Evolutionary conservation across 2,329 filamentous ascomycete species (phyloP), one percentile per base, ranked within the genome.

Genomic region (Ascochyta pisi): DNA sequence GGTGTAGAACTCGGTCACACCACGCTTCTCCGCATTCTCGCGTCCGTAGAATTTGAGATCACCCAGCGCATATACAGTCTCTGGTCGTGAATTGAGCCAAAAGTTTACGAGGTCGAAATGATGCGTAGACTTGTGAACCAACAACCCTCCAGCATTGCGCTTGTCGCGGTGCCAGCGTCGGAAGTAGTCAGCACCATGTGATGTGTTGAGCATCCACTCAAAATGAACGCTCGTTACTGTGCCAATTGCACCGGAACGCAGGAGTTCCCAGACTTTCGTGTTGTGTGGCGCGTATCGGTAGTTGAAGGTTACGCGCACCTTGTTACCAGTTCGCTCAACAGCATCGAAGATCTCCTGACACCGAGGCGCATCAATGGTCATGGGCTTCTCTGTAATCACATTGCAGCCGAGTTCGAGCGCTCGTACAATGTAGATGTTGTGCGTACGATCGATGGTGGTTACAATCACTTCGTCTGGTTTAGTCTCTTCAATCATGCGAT

Each of bases 271-370:
- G 2, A 87, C 78, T 57, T 83, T 84, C 13, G 84, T 87, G 70
- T 87, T 86, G 72, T 87, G 85, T n/a, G 85, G 85, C 35, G 84
- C 84, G 64, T 87, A 87, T 22, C 85, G 82, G 73, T 87, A 87
- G 73, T 88, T 87, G 77, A 87, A 87, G 0, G 83, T 83, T 0
- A 87, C 84, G 15, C 85, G 79, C 3, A 87, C 78, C 35, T 79
- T 77, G 12, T 73, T 70, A 3, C 77, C 76, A 0, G 82, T 84
- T 16, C 79, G 74, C 46, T 82, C 77, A 15, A 84, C 84, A 12
- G 83, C 81, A 58, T 79, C 77, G 59, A 86, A 79, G 54, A 87
- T 87, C 45, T 79, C 76, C 6, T 72, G 76, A 70, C 83, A 86
- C 2, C 83, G 79, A 1, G 79, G 76, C 0, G 78, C 82, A 63